phyloP scores from a whole-genome alignment of 257 asterid genomes.

The Salvia miltiorrhiza region DNA sequence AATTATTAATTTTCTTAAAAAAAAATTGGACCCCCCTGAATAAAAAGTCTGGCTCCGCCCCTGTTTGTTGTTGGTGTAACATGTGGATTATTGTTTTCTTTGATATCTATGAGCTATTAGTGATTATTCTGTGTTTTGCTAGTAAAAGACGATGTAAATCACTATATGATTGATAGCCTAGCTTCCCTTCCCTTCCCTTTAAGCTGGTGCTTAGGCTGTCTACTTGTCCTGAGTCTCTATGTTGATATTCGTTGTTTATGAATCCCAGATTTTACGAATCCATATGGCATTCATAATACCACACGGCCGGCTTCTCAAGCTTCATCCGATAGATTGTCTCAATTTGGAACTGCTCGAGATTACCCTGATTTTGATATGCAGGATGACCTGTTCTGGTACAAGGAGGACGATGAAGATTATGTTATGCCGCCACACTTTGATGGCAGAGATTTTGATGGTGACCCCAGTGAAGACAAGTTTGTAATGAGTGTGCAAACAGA shows the following conservation, averaged over 20 bases:
- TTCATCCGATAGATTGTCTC: conserved; percentile 73
- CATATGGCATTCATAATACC: conserved; percentile 51
- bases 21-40: too few relatives aligned
- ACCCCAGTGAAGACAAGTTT: conserved; percentile 78
- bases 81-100: neutral
- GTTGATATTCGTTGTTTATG: conserved; percentile 3
- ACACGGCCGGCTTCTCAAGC: conserved; percentile 55
- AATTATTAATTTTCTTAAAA: too few relatives aligned
- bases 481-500: conserved; percentile 44
- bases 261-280: conserved; percentile 70
- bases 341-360: conserved; percentile 89
- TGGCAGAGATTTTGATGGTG: conserved; percentile 39
- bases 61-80: neutral
- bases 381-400: conserved; percentile 63
- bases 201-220: neutral
- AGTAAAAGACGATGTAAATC: neutral
- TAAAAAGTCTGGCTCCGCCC: too few relatives aligned
- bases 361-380: conserved; percentile 81
- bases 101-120: neutral
- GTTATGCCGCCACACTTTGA: conserved; percentile 57
- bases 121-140: neutral
- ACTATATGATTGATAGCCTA: neutral
- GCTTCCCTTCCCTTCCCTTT: too few relatives aligned
- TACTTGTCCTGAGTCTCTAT: conserved; percentile 3
- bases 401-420: conserved; percentile 67